Base-by-base conservation (phyloP, 2,329 filamentous ascomycete genomes). In the Parafenestella ontariensis region DNA sequence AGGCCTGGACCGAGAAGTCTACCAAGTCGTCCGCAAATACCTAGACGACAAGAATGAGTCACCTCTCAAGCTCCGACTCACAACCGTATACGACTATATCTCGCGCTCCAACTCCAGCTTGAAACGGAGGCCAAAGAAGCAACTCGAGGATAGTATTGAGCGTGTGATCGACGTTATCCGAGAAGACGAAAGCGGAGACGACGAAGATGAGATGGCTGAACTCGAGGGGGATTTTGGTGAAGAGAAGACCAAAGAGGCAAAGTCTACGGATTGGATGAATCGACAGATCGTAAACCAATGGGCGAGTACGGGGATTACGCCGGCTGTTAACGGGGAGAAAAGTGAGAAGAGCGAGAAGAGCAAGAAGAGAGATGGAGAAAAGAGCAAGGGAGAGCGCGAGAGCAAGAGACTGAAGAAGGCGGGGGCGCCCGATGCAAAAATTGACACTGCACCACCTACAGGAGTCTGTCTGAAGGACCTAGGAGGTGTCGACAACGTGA, bases 71-170 rank as follows among this genome's bases (percentile, higher is more conserved):
- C 77, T 90, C 6, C 87, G 85, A 1, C 79, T 89, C 3, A 76
- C 82, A 2, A 76, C 79, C 2, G 84, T 96, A 1, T 96, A 95
- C 72, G 88, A 92, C 34, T 86, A 85, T 54, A 92, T 98, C 58
- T 91, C 92, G 65, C 79, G 82, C 46, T 96, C 92, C 13, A 97
- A 97, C 73, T 96, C 92, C 0, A 92, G 89, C 48, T 77, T 98
- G 20, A 91, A 90, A 59, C 83, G 95, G 20, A 87, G 90, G 62
- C 92, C 91, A 34, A 96, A 95, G 75, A 88, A 87, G 56, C 81
- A 89, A 0, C 78, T 98, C 1, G 91, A 96, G 73, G 90, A 95
- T 59, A 89, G 90, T 31, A 91, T 98, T 59, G 92, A 96, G 58
- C 83, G 91, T 7, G 91, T 93, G 0, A 78, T 97, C 15, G 85